Base-by-base conservation (phyloP, 495 filamentous ascomycete species). In the Tuber brumale region DNA sequence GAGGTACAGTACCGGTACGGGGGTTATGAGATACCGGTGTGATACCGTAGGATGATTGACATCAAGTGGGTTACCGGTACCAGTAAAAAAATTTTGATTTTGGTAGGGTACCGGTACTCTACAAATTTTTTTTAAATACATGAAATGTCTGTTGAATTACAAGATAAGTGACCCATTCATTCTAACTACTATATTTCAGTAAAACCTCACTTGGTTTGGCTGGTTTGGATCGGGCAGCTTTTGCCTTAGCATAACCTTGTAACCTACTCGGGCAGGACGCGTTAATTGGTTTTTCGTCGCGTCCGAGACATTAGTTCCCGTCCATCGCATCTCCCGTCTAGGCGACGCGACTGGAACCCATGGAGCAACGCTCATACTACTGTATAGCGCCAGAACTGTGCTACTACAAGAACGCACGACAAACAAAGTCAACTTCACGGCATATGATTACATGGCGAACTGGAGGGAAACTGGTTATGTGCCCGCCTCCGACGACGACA, bases 391-490 rank as follows among this genome's bases (percentile, higher is more conserved):
- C 14, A 18, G 31, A 66, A 66, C 27, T 66, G 57, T 31, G 57
- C n/a, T n/a, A n/a, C 27, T 35, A 35, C 57, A 35, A 66, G n/a
- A 35, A 66, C 57, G 57, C 57, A 66, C 57, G 0, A 66, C 27
- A 35, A 18, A 66, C 57, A 35, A 35, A 19, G 57, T 18, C 57
- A 66, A 66, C 57, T 35, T 66, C 57, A 35, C 27, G 14, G 5
- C 57, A 31, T 66, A 35, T 35, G 43, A 74, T 82, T 72, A 86
- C 84, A 90, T 89, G 88, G 86, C 88, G 86, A 86, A 86, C 86
- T 91, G 89, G 89, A 86, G 86, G 83, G 85, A 87, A 83, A 86
- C 86, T 83, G 89, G 89, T 73, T 91, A 86, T 85, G 89, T 91
- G 78, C 87, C 88, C 75, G 88, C 90, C 80, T 90, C 89, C 43